Conservation (phyloP, 306 rosid genomes). For the Arachis hypogaea region DNA sequence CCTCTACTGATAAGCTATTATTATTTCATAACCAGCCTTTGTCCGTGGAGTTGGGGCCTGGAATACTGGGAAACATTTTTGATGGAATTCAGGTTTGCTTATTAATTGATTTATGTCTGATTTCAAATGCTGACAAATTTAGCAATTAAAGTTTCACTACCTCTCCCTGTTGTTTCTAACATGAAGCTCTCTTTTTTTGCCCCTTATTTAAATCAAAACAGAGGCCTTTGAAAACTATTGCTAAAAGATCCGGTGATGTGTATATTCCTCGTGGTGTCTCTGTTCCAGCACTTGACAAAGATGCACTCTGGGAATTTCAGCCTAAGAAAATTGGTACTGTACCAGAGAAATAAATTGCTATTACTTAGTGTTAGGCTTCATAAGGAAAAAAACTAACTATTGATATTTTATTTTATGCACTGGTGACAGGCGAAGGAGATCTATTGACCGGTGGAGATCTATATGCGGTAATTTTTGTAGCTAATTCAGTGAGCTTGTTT, state of each 20-base stretch:
- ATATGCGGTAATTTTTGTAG: constrained; percentile 77
- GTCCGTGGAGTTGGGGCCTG: constrained; percentile 99
- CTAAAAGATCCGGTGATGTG: constrained; percentile 92
- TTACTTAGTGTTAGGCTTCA: background rate
- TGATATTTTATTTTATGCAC: constrained; percentile 33
- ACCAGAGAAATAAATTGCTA: constrained; percentile 18
- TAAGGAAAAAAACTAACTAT: background rate
- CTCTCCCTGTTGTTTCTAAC: background rate
- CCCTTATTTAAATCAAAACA: constrained; percentile 25
- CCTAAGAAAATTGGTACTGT: constrained; percentile 80
- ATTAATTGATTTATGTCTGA: constrained; percentile 22
- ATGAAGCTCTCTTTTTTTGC: background rate
- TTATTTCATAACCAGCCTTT: constrained; percentile 73
- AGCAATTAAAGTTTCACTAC: background rate
- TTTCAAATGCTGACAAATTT: constrained; percentile 6
- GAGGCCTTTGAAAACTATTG: constrained; percentile 99
- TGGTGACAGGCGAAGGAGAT: constrained; percentile 88
- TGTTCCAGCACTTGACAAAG: constrained; percentile 98
- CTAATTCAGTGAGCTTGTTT: constrained; percentile 35
- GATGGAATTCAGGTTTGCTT: constrained; percentile 96
- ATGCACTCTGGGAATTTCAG: constrained; percentile 90
- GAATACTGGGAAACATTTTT: constrained; percentile 94
- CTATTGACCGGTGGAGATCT: constrained; percentile 92
- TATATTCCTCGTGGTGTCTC: constrained; percentile 98
- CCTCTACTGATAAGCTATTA: constrained; percentile 36